phyloP scores from a whole-genome alignment of 176 grass and related monocot genomes.

The Tillandsia fasciculata region DNA sequence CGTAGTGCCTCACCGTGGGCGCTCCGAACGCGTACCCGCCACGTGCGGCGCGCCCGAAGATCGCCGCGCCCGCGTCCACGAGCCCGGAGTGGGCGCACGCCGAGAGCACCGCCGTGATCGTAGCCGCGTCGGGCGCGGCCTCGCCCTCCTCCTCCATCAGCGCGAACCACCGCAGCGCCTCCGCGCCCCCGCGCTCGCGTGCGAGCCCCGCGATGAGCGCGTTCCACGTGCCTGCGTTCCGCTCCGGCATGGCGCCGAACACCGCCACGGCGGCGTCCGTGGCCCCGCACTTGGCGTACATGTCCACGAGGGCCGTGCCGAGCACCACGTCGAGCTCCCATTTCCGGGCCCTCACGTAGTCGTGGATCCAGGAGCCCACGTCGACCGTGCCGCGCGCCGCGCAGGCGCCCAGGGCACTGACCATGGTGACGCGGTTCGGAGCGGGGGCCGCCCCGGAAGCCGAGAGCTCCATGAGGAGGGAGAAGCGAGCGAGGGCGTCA shows the following conservation, averaged over 20 bases:
- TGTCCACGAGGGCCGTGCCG: slow-evolving; percentile 47
- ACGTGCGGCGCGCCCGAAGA: slow-evolving; percentile 35
- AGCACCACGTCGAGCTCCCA: slow-evolving; percentile 59
- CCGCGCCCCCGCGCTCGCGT: slow-evolving; percentile 33
- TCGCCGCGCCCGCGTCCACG: slow-evolving; percentile 42
- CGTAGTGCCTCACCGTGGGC: slow-evolving; percentile 60
- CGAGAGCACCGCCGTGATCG: slow-evolving; percentile 43
- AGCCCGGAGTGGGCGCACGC: slow-evolving; percentile 49
- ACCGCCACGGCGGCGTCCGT: slow-evolving; percentile 17
- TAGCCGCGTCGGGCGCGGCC: slow-evolving; percentile 42
- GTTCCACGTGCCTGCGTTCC: slow-evolving; percentile 65
- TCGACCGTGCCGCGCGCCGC: slow-evolving; percentile 25
- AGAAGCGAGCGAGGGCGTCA: slow-evolving; percentile 13
- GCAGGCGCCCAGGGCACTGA: slow-evolving; percentile 26
- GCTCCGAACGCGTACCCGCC: slow-evolving; percentile 51
- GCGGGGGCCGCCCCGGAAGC: slow-evolving; percentile 18
- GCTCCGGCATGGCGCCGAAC: slow-evolving; percentile 44
- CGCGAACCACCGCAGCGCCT: slow-evolving; percentile 44
- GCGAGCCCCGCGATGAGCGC: slow-evolving; percentile 43
- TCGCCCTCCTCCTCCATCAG: slow-evolving; percentile 39
- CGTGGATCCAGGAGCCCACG: slow-evolving; percentile 51
- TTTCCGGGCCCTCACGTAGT: slow-evolving; percentile 27
- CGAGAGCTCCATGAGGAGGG: slow-evolving; percentile 1
- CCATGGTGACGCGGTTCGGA: slow-evolving; percentile 70
- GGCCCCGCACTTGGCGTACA: slow-evolving; percentile 62